These are phyloP conservation scores for Annulohypoxylon bovei DNA, from an alignment of 495 filamentous ascomycete species.

Conservation along the genomic window DNA sequence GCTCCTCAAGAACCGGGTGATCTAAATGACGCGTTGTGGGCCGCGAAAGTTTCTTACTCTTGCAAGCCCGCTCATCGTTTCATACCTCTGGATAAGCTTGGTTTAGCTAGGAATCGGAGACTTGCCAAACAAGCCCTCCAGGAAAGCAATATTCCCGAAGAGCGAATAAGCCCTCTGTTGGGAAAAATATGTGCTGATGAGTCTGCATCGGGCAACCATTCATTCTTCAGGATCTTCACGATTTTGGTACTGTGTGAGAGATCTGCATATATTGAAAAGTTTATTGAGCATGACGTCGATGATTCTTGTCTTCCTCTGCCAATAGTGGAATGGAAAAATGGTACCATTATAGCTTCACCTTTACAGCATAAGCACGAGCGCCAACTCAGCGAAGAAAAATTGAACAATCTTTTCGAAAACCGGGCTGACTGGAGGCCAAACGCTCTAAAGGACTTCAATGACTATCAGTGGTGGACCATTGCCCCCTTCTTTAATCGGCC, in stretches of 20 bases:
- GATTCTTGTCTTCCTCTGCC: conserved; percentile 28
- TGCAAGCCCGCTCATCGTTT: background rate
- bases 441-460: background rate
- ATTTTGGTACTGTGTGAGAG: conserved; percentile 18
- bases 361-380: background rate
- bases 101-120: background rate
- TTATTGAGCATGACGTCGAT: conserved; percentile 6
- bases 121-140: background rate
- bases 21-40: background rate
- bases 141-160: background rate
- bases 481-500: conserved; percentile 16
- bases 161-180: background rate
- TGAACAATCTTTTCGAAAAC: conserved; percentile 7
- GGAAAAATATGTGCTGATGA: background rate
- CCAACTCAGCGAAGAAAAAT: background rate
- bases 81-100: conserved; percentile 20
- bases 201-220: background rate
- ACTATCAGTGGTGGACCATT: conserved; percentile 21
- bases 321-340: background rate
- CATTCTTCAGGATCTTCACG: conserved; percentile 20
- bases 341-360: background rate
- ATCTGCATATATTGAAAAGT: background rate
- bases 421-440: background rate
- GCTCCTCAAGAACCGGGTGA: background rate
- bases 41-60: background rate